Evolutionary conservation across 2,329 filamentous ascomycete species (phyloP).

Genomic region (Arthrobotrys sinensis): DNA sequence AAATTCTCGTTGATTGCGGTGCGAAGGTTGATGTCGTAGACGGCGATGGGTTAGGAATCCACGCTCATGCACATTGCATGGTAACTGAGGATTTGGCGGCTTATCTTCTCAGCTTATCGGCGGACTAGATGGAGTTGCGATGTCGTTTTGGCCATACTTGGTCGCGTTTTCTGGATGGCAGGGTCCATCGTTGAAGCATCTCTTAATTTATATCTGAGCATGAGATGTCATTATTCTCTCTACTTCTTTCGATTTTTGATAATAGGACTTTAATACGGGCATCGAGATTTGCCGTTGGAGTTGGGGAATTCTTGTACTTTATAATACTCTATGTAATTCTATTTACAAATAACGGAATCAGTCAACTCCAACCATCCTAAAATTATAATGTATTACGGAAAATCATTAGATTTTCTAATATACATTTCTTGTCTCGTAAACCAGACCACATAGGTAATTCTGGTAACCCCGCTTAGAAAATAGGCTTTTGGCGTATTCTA

Average conservation of each 20-base stretch:
- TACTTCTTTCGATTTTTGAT: neutral
- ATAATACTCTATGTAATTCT: neutral
- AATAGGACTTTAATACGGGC: neutral
- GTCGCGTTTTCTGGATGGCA: conserved; percentile 14
- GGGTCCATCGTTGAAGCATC: conserved; percentile 18
- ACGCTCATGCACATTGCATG: conserved; percentile 57
- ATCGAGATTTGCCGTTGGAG: neutral
- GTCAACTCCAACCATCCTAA: neutral
- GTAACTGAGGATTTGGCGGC: conserved; percentile 50
- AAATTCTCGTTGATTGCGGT: conserved; percentile 32
- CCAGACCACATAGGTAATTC: conserved; percentile 36
- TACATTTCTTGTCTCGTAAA: conserved; percentile 30
- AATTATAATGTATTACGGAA: neutral
- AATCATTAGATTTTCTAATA: neutral
- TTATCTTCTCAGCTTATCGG: conserved; percentile 44
- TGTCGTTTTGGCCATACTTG: neutral
- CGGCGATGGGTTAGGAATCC: conserved; percentile 49
- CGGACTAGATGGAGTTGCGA: neutral
- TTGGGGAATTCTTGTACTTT: conserved; percentile 9
- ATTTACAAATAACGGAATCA: neutral
- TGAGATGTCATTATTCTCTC: neutral
- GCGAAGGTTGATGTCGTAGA: conserved; percentile 48
- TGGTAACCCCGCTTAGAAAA: too few species aligned
- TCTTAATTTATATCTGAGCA: neutral
- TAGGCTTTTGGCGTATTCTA: too few species aligned